phyloP scores from a whole-genome alignment of 495 filamentous ascomycete species.

The Cudoniella acicularis region DNA sequence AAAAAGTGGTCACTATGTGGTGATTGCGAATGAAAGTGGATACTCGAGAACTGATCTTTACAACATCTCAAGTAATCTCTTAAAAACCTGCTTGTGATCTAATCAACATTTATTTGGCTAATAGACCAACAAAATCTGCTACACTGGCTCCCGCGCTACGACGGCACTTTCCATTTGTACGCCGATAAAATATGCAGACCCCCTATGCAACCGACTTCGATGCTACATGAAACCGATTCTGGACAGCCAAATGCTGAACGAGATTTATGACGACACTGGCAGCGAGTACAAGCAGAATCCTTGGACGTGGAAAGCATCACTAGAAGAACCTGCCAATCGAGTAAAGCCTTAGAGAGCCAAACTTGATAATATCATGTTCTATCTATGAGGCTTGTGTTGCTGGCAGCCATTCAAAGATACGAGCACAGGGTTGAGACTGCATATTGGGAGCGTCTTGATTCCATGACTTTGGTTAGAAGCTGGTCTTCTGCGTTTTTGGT shows the following conservation, averaged over 20 bases:
- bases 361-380: background rate
- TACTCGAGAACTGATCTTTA: background rate
- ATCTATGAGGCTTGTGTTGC: no score
- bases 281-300: background rate
- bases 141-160: background rate
- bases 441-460: no score
- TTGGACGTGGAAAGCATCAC: background rate
- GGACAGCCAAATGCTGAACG: background rate
- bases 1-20: constrained; percentile 6
- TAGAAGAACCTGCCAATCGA: background rate
- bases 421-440: no score
- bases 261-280: background rate
- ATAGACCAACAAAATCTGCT: constrained; percentile 10
- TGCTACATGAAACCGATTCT: constrained; percentile 12
- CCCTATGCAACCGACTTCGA: constrained; percentile 11
- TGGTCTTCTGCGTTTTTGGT: no score
- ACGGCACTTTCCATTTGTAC: constrained; percentile 1
- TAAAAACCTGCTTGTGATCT: background rate
- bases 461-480: no score
- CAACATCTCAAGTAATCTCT: constrained; percentile 2
- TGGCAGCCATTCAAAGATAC: no score
- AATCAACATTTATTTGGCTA: background rate
- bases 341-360: background rate
- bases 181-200: constrained; percentile 12
- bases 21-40: background rate